phyloP scores from a whole-genome alignment of 805 yeast species.

The Blastobotrys chiropterorum region DNA sequence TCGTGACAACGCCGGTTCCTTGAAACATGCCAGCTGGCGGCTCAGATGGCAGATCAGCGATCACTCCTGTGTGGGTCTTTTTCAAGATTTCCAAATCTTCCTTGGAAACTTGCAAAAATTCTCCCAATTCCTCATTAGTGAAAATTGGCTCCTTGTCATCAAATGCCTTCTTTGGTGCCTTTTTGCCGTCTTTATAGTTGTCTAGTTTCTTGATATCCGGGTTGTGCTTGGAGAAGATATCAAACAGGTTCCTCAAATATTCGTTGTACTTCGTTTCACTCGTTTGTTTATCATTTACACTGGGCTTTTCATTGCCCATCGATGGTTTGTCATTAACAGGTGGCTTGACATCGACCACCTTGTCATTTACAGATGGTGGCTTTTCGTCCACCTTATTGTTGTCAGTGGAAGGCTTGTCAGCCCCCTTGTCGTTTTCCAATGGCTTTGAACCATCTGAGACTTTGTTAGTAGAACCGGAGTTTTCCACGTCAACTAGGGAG shows the following conservation, averaged over 20 bases:
- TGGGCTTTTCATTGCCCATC: too few species aligned
- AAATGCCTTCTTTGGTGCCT: conserved; percentile 29
- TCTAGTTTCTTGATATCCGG: conserved; percentile 42
- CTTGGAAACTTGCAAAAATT: conserved; percentile 42
- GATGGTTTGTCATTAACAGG: too few species aligned
- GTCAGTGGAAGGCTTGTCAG: too few species aligned
- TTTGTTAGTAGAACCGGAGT: too few species aligned
- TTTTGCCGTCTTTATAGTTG: conserved; percentile 39
- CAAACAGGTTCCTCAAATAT: conserved; percentile 38
- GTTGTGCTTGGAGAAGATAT: conserved; percentile 35
- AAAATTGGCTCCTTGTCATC: conserved; percentile 32
- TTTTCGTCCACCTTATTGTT: too few species aligned
- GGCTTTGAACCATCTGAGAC: too few species aligned
- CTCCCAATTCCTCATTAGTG: conserved; percentile 47
- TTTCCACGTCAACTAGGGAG: too few species aligned
- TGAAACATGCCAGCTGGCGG: conserved; percentile 19
- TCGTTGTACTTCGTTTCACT: not conserved
- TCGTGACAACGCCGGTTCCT: conserved; percentile 55
- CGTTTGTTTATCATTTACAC: too few species aligned
- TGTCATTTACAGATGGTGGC: too few species aligned
- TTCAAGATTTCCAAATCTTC: conserved; percentile 41
- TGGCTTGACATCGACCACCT: too few species aligned
- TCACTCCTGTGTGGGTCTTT: conserved; percentile 42
- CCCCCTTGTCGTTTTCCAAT: too few species aligned
- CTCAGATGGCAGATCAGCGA: conserved; percentile 38